Base-by-base conservation (phyloP, 352 stramenopile genomes). In the Phytophthora ohioensis region DNA sequence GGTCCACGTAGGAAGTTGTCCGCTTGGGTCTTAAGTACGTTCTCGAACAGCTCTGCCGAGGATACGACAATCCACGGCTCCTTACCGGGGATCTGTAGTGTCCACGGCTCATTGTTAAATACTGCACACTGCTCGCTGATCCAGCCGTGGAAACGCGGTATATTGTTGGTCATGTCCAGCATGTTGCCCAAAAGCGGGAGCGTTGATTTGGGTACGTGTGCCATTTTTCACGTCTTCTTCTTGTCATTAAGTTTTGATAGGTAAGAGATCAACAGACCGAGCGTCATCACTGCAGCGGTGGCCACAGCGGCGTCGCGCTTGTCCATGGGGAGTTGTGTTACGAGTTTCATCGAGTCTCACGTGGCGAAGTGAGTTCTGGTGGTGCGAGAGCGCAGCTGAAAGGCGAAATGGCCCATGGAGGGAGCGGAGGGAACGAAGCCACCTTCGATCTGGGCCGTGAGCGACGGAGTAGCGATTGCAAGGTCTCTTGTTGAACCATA, bases 101-200 rank as follows among this genome's bases (percentile, higher is more conserved):
- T 43, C 32, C 49, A 56, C n/a, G 32, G 49, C n/a, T 56, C 49
- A 32, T 56, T 56, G 13, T 56, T 30, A 13, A 56, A 43, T 32
- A 21, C 49, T 35, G 51, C 34, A 8, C 6, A 57, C 34, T 57
- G 51, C n/a, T 57, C 51, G 11, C 51, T 57, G 51, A 57, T 57
- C 51, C 51, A 57, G 51, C 35, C 51, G 51, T 46, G 51, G 51
- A 57, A 57, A 30, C 49, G 49, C n/a, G 49, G 49, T 34, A 57
- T 46, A 34, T 46, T 57, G 34, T 12, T 32, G 34, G 34, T 30
- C 51, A 57, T 57, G 12, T 57, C 51, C 34, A 57, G 17, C 51
- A 57, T 57, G 17, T 57, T 57, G 34, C 51, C 51, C 17, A 57
- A 12, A n/a, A 57, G 9, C n/a, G 51, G 51, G 1, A 57, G 51